Conservation (phyloP, 2,329 filamentous ascomycete genomes). For the Gremmenia infestans region DNA sequence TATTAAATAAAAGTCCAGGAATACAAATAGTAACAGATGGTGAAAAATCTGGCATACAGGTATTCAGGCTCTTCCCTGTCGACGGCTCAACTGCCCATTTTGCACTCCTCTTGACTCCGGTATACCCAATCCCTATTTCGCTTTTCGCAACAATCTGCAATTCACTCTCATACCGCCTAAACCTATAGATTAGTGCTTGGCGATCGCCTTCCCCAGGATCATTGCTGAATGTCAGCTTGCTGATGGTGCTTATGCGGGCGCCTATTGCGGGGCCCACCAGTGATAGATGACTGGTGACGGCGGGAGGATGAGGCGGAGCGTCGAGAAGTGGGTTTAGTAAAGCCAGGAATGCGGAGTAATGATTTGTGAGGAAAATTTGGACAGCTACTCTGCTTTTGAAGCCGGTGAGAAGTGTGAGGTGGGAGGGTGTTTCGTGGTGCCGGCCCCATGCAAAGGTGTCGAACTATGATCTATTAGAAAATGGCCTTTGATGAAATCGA, state of each 20-base stretch:
- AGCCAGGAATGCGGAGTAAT: neutral
- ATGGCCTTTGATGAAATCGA: neutral
- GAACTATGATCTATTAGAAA: neutral
- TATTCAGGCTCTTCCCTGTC: neutral
- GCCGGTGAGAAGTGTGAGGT: neutral
- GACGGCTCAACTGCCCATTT: neutral
- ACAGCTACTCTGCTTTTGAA: neutral
- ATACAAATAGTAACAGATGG: neutral
- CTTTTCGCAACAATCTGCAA: neutral
- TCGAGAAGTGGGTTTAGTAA: neutral
- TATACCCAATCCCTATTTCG: neutral
- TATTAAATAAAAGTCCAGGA: neutral
- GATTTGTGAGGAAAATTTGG: neutral
- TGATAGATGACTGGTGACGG: neutral
- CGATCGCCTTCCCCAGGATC: neutral
- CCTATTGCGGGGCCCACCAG: neutral
- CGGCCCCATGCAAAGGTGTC: neutral
- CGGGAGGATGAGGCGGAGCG: too few relatives aligned
- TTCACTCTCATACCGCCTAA: neutral
- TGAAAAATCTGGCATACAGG: neutral
- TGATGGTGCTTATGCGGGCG: neutral
- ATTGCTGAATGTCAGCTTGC: neutral
- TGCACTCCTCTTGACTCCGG: neutral
- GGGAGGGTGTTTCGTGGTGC: neutral
- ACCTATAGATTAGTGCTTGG: neutral